Evolutionary conservation across 2,329 filamentous ascomycete genomes (phyloP), one percentile per base, ranked within the genome.

Genomic region (Phyllosticta citribraziliensis): DNA sequence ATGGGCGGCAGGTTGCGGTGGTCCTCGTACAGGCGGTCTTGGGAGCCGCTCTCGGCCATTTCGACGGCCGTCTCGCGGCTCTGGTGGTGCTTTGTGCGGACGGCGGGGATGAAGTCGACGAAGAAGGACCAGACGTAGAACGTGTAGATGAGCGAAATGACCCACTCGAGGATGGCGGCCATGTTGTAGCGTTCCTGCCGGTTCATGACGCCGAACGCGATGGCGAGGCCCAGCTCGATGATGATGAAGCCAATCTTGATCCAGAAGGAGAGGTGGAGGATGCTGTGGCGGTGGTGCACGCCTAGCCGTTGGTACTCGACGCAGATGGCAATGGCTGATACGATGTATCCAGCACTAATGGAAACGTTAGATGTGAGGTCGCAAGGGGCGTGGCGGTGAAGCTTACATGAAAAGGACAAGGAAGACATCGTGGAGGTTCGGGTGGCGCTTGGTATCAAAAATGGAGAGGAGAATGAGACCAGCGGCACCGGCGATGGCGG

Each of bases 301-400:
- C 91, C 91, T 1, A 97, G 81, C 2, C 89, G 86, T 69, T 94
- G 88, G 73, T 96, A 97, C 73, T 97, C 91, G 77, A 84, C 86
- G 78, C 92, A 97, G 66, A 93, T 88, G 74, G 92, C 93, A 66
- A 97, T 82, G 61, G 93, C 92, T 4, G 87, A 90, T 60, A 96
- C 71, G 59, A 97, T 78, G 73, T 96, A 97, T 35, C 91, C 94
- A 14, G 74, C 85, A 57, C 70, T 74, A 5, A 47, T 55, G 5
- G 24, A 8, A 47, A 8, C 8, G 33, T 61, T 57, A 30, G 59
- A 11, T 2, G 33, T 17, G n/a, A n/a, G 3, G n/a, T n/a, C 1
- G 40, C 17, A n/a, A 47, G 6, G n/a, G 17, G 14, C 14, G 40
- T n/a, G n/a, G n/a, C 17, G 14, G 40, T 47, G 40, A 19, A 62